Evolutionary conservation across 805 yeast species (phyloP), one percentile per base, ranked within the genome.

Genomic region (Ogataea methanolica): DNA sequence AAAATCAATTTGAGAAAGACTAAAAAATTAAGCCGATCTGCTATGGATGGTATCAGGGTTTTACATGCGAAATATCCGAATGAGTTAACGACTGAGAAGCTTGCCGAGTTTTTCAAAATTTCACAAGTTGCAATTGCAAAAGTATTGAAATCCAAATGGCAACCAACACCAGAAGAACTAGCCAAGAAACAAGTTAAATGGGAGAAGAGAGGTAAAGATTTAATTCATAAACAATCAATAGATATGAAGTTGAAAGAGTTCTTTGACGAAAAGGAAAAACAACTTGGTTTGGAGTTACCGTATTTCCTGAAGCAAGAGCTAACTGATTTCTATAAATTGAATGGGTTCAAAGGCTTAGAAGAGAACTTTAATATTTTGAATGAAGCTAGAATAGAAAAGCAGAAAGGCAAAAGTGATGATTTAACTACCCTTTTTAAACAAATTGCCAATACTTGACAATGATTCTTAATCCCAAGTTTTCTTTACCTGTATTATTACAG

Each of bases 41-140:
- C 84, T 9, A 87, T 89, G 76, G 79, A 77, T 17, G 80, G 80
- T 46, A 73, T 91, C 4, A 68, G 86, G 46, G 61, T 70, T 5
- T 56, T 89, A 41, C 85, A 80, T 55, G 65, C 65, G 14, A 69
- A 74, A 46, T 65, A 71, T 51, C 96, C 97, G 0, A 72, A 76
- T n/a, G 66, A 63, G 21, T 53, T 86, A 44, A 78, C 76, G 4
- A 74, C 83, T 2, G 68, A 69, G 3, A 83, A 80, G 39, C 62
- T 91, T 6, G 84, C 89, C 0, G 70, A 75, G 33, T 76, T 75
- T 59, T 90, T 85, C 65, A 70, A 76, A 42, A 74, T 88, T 5
- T 85, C 94, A 1, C 92, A 95, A 1, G 95, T 90, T 55, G 87
- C 91, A 0, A 77, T 90, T 2, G 71, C 96, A 49, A 76, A 96